A percentile compares a stretch with the other conserved stretches of the same genome.
Evolutionary conservation across 2,329 filamentous ascomycete species (phyloP).

Genomic region (Eurotiales sp.): DNA sequence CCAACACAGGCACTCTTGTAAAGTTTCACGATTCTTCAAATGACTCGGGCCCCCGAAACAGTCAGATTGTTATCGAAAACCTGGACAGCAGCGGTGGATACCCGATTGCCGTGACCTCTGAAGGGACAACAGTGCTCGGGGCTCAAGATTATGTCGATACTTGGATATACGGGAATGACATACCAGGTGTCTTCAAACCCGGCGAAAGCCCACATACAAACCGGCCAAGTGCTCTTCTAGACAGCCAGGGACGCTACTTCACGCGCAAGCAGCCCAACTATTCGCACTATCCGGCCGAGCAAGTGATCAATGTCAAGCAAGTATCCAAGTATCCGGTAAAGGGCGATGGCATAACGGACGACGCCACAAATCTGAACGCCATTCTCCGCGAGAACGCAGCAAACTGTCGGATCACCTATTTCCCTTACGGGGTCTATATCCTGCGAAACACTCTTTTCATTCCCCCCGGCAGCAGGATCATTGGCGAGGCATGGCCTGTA

Average conservation of each 20-base stretch:
- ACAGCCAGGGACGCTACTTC: constrained; percentile 32
- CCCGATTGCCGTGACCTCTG: constrained; percentile 21
- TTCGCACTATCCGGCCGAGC: constrained; percentile 35
- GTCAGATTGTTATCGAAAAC: constrained; percentile 29
- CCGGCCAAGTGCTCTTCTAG: constrained; percentile 9
- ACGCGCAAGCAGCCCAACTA: constrained; percentile 43
- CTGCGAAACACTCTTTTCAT: constrained; percentile 46
- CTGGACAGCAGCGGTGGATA: constrained; percentile 22
- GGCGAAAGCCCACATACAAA: constrained; percentile 1
- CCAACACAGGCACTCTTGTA: constrained; percentile 16
- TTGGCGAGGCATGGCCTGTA: constrained; percentile 53
- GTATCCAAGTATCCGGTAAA: constrained; percentile 38
- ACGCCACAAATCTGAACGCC: constrained; percentile 34
- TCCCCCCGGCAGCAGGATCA: constrained; percentile 48
- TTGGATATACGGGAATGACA: constrained; percentile 33
- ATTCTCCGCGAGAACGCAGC: constrained; percentile 31
- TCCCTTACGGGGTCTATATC: constrained; percentile 54
- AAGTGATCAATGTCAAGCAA: constrained; percentile 47
- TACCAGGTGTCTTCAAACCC: constrained; percentile 12
- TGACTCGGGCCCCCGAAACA: constrained; percentile 29
- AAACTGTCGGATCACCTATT: constrained; percentile 50
- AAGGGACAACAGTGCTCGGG: constrained; percentile 21
- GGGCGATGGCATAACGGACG: constrained; percentile 41
- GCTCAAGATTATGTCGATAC: constrained; percentile 21
- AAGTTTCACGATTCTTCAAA: constrained; percentile 17